A percentile compares a stretch with the other conserved stretches of the same genome.
phyloP scores from a whole-genome alignment of 73 alveolate species.

The Paramecium caudatum region DNA sequence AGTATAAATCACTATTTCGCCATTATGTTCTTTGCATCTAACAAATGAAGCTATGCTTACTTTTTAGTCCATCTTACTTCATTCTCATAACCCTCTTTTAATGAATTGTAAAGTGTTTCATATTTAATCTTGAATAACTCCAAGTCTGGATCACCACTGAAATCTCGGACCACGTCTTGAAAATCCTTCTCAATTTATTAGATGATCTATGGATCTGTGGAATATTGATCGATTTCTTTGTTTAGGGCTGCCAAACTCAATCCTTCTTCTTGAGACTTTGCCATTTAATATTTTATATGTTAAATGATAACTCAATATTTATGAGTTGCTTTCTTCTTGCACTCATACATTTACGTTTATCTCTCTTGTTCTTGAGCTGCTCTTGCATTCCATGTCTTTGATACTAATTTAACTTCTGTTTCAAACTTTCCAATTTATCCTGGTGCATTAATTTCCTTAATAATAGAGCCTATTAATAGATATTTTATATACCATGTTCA shows the following conservation, averaged over 20 bases:
- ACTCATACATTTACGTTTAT: neutral
- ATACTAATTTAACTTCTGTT: slow-evolving; percentile 62
- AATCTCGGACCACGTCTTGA: slow-evolving; percentile 72
- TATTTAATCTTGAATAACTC: slow-evolving; percentile 74
- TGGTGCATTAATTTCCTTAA: slow-evolving; percentile 75
- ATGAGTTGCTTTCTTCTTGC: no score
- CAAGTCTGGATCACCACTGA: slow-evolving; percentile 70
- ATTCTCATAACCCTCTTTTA: slow-evolving; percentile 65
- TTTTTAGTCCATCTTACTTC: slow-evolving; percentile 61
- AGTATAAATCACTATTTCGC: neutral
- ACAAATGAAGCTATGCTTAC: neutral
- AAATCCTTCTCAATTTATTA: slow-evolving; percentile 64
- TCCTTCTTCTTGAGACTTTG: slow-evolving; percentile 67
- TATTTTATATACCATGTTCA: slow-evolving; percentile 80
- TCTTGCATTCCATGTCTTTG: slow-evolving; percentile 68
- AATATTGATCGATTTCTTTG: slow-evolving; percentile 73
- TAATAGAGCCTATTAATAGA: slow-evolving; percentile 57
- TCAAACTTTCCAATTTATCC: slow-evolving; percentile 70
- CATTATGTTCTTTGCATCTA: slow-evolving; percentile 58
- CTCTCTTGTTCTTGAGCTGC: slow-evolving; percentile 49
- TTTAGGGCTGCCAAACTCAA: slow-evolving; percentile 57
- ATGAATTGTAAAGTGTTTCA: slow-evolving; percentile 75
- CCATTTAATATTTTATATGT: no score
- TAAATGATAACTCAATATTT: no score
- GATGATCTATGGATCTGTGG: slow-evolving; percentile 72